phyloP scores from a whole-genome alignment of 106 monocot species.

The Dendrobium huoshanense region DNA sequence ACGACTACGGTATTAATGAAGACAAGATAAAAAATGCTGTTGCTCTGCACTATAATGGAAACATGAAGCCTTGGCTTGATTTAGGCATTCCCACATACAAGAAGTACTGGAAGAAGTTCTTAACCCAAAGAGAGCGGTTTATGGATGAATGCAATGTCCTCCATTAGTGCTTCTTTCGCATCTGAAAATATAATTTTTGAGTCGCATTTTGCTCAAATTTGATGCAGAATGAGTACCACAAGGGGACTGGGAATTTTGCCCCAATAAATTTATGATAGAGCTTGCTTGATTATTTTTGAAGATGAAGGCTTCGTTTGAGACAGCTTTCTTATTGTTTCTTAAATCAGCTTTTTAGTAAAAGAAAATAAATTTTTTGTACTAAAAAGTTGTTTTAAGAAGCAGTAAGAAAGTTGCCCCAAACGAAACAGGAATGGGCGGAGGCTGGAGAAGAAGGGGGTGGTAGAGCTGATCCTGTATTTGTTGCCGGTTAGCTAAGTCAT shows the following conservation, averaged over 20 bases:
- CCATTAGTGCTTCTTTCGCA: slow-evolving; percentile 12
- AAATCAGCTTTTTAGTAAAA: too few relatives aligned
- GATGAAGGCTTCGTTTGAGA: too few relatives aligned
- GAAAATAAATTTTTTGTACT: too few relatives aligned
- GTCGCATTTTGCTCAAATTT: not conserved
- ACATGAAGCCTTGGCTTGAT: slow-evolving; percentile 86
- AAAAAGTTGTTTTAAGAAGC: too few relatives aligned
- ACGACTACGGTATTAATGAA: slow-evolving; percentile 29
- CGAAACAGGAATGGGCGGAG: too few relatives aligned
- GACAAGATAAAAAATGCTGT: slow-evolving; percentile 23
- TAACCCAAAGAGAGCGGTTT: slow-evolving; percentile 29
- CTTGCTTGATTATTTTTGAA: not conserved
- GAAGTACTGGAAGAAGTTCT: slow-evolving; percentile 55
- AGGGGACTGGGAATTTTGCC: not conserved
- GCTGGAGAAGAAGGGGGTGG: not conserved
- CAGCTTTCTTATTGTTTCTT: too few relatives aligned
- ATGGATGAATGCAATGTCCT: slow-evolving; percentile 78
- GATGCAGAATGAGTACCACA: not conserved
- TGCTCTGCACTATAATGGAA: slow-evolving; percentile 63
- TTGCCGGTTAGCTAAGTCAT: slow-evolving; percentile 4
- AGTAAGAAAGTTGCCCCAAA: too few relatives aligned
- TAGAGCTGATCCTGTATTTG: not conserved
- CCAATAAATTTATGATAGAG: not conserved
- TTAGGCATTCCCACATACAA: slow-evolving; percentile 57
- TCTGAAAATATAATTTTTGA: not conserved